Base-by-base conservation (phyloP, 1,284 basidiomycete genomes). In the Puccinia coronata region DNA sequence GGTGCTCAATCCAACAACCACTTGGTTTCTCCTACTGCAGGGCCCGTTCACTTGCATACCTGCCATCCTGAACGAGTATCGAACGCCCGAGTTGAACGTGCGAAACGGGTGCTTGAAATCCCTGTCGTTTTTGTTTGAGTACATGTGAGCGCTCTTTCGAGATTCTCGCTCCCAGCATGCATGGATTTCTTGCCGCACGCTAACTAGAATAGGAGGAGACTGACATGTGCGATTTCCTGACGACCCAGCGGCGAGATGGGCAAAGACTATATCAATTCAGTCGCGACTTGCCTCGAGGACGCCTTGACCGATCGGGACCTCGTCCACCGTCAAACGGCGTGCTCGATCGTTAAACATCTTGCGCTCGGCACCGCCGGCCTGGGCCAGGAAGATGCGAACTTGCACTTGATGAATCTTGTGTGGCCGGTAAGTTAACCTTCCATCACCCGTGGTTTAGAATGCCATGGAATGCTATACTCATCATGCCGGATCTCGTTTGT, bases 91-190 rank as follows among this genome's bases (percentile, higher is more conserved):
- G 86, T 90, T 99, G 82, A 99, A 99, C 87, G 97, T 99, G 63
- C 92, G 97, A 78, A 99, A 96, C n/a, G 97, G 97, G 82, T 99
- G 96, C 90, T 89, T 99, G 83, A 99, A 99, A 87, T 96, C 97
- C 0, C 89, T 99, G 39, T 95, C 96, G 5, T 99, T 98, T 89
- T 92, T 99, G 82, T 99, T 99, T 86, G 97, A 99, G 89, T 99
- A 99, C 85, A 96, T 99, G 79, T 81, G 25, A 31, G 79, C 31
- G 14, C 3, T n/a, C n/a, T 28, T 47, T 49, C 55, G 57, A 36
- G 20, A 18, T 3, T 49, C 43, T 36, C 16, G 28, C 25, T n/a
- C 47, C n/a, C 47, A 3, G 28, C 28, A 16, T 39, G 34, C n/a
- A 11, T 57, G n/a, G 36, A n/a, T n/a, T n/a, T n/a, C n/a, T 23